Evolutionary conservation across 2,329 filamentous ascomycete genomes (phyloP).

Genomic region (Orbilia blumenaviensis): DNA sequence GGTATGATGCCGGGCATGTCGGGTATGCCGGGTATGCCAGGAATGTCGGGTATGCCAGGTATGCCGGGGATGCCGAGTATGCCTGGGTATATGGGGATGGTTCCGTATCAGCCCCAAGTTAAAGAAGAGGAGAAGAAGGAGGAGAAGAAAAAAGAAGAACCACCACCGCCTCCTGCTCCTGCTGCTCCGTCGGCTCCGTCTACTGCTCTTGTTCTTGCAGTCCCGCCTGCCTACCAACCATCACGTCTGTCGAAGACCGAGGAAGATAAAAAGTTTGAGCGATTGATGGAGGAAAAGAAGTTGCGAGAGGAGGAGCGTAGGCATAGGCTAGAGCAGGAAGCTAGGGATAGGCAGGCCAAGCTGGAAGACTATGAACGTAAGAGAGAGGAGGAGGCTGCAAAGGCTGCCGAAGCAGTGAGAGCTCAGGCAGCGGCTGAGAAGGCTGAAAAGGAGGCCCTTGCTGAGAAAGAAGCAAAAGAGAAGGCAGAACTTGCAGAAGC

Average conservation of each 20-base stretch:
- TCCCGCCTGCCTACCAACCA: conserved; percentile 56
- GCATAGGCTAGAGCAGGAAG: conserved; percentile 55
- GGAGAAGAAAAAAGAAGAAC: conserved; percentile 57
- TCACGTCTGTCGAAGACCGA: conserved; percentile 53
- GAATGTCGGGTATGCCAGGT: not conserved
- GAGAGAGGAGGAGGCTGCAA: conserved; percentile 62
- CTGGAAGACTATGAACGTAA: conserved; percentile 60
- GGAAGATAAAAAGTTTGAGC: conserved; percentile 50
- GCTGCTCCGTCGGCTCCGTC: conserved; percentile 11
- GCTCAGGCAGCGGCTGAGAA: conserved; percentile 18
- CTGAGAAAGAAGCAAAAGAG: conserved; percentile 34
- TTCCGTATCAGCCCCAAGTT: conserved; percentile 49
- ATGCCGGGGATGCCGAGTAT: conserved; percentile 29
- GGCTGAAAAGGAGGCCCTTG: conserved; percentile 26
- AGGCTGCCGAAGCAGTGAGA: conserved; percentile 56
- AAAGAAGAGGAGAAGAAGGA: conserved; percentile 57
- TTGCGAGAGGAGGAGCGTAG: conserved; percentile 52
- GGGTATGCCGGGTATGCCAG: conserved; percentile 12
- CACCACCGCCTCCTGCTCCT: conserved; percentile 1
- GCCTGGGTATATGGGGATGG: conserved; percentile 46
- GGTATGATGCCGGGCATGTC: conserved; percentile 18
- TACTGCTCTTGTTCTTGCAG: conserved; percentile 56
- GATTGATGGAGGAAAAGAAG: conserved; percentile 51
- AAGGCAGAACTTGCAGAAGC: conserved; percentile 30
- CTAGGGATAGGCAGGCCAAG: conserved; percentile 55